These are phyloP conservation scores for Escovopsis sp. DNA, from an alignment of 2,329 filamentous ascomycete genomes.

Conservation along the genomic window DNA sequence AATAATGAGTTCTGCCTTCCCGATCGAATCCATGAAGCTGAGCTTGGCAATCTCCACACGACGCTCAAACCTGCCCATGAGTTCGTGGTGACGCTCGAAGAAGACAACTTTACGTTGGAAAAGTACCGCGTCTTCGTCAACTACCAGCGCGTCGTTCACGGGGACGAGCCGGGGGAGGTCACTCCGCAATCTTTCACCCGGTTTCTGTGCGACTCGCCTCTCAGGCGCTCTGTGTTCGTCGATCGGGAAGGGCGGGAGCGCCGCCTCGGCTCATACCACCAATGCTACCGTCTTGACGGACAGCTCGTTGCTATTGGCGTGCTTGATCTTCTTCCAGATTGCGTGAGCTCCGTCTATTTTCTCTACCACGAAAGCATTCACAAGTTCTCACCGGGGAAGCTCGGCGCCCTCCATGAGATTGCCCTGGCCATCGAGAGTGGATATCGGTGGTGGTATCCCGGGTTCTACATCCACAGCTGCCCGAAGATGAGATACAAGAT, in stretches of 20 bases:
- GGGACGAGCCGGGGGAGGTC: conserved; percentile 47
- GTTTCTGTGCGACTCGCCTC: conserved; percentile 61
- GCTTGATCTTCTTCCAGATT: conserved; percentile 60
- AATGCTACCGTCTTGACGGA: conserved; percentile 68
- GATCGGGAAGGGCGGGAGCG: conserved; percentile 35
- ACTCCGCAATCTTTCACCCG: conserved; percentile 47
- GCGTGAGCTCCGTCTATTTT: conserved; percentile 72
- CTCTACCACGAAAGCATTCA: conserved; percentile 65
- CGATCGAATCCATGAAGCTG: conserved; percentile 55
- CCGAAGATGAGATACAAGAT: conserved; percentile 78
- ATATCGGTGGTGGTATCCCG: conserved; percentile 66
- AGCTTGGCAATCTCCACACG: conserved; percentile 37
- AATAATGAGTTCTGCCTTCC: conserved; percentile 54
- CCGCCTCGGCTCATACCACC: conserved; percentile 60
- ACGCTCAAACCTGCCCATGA: conserved; percentile 51
- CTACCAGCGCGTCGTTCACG: conserved; percentile 61
- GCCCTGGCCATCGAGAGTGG: conserved; percentile 52
- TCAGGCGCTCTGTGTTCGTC: conserved; percentile 32
- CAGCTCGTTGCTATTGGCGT: conserved; percentile 62
- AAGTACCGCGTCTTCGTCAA: conserved; percentile 61
- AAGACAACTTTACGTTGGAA: conserved; percentile 57
- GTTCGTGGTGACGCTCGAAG: conserved; percentile 56
- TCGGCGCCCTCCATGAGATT: conserved; percentile 62
- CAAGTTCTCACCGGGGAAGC: conserved; percentile 55
- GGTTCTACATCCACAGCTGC: conserved; percentile 71